Base-by-base conservation (phyloP, 176 grass and related monocot species). In the Urochloa ruziziensis region DNA sequence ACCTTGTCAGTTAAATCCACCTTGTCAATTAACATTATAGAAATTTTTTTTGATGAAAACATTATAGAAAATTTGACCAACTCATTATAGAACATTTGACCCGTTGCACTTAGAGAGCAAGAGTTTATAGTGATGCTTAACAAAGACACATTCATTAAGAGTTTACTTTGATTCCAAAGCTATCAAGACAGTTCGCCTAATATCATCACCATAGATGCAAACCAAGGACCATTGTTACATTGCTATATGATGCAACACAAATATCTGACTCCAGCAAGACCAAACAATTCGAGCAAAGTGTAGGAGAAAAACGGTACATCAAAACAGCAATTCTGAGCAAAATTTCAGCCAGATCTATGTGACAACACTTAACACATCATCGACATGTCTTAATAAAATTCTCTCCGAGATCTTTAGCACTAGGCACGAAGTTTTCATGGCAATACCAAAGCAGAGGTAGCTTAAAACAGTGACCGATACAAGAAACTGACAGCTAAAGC, bases 381-480 rank as follows among this genome's bases (percentile, higher is more conserved):
- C 2, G 25, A 16, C 47, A 57, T 19, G 36, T 34, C 77, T 74
- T 74, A 56, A 73, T 34, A 52, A 80, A 86, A 52, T 7, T 42
- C 6, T 65, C 57, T 65, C 17, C 10, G 27, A 74, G 14, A 80
- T 54, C 19, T 35, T 36, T 63, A 66, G n/a, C 14, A 2, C 58
- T 44, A 80, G 53, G 56, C 30, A 86, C 32, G 21, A 28, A 80
- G 77, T 86, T n/a, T 40, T 53, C 66, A 86, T 73, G 56, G 24
- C 25, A 54, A 74, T 67, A 74, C 34, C 21, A 66, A 74, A 74
- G 44, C 68, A 86, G 70, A 44, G 25, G 43, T 33, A 24, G 53
- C 33, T n/a, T 51, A 56, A 28, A 28, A 35, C 14, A 35, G 10
- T 1, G 10, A 21, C 15, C 8, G 69, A 44, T 27, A 74, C 59